Base-by-base conservation (phyloP, 2,329 filamentous ascomycete species). In the Colletotrichum paranaense region DNA sequence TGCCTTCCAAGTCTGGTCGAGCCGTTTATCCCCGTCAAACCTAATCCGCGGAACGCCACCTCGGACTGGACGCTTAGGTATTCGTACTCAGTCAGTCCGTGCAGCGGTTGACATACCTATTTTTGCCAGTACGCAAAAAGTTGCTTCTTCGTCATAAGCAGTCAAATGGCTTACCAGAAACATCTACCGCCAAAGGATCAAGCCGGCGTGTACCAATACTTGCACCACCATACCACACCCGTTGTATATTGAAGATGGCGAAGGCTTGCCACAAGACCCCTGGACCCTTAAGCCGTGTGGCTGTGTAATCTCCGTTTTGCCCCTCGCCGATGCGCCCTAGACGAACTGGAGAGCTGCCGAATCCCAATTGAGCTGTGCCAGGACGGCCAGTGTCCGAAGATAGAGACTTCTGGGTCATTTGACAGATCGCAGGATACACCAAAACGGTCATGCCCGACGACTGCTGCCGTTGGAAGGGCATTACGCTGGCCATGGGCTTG, bases 191-290 rank as follows among this genome's bases (percentile, higher is more conserved):
- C 26, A 53, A 12, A 22, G 26, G 32, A 62, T 26, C 26, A 46
- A 7, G 38, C 7, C 57, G 35, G 32, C 32, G 26, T 53, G n/a
- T 35, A 52, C n/a, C 42, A 22, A n/a, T 32, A 26, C 60, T 22
- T 52, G n/a, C 28, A 63, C 12, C n/a, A 32, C 26, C 49, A 32
- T 19, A 63, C 28, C 24, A 30, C 42, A n/a, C 60, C 60, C 16
- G 7, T 35, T 26, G 7, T n/a, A 26, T 11, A 49, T 22, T 24
- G 30, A 30, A 53, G 28, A 83, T 84, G 83, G 38, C 16, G 3
- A 42, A 19, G 38, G 81, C 82, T 80, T 81, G 24, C 28, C 53
- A 4, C 49, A 52, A 59, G 42, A 72, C 57, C 68, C 71, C 72
- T 74, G 68, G 62, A 72, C 72, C 68, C 68, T 68, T 72, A 28